phyloP scores from a whole-genome alignment of 129 eudicot genomes.

The Centrapalus pauciflorus region DNA sequence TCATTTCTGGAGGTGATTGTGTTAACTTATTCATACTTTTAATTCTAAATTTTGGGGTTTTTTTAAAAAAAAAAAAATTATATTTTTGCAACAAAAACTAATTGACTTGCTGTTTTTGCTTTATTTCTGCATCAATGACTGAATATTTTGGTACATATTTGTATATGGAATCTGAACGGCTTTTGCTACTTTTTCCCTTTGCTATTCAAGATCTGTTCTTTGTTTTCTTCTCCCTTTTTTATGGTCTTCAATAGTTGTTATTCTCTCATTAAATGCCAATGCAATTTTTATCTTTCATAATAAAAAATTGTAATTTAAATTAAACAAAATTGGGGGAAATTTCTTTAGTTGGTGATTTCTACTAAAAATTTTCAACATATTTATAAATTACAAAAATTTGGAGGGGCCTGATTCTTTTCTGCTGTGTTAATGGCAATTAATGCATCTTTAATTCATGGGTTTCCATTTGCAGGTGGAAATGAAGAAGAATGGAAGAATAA shows the following conservation, averaged over 20 bases:
- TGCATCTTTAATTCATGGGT: constrained; percentile 35
- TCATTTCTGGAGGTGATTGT: constrained; percentile 54
- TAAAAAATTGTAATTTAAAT: too few species aligned
- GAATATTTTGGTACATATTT: constrained; percentile 18
- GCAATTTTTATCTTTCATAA: too few species aligned
- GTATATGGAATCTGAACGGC: constrained; percentile 31
- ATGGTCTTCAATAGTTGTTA: constrained; percentile 16
- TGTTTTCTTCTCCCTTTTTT: constrained; percentile 36
- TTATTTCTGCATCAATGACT: constrained; percentile 41
- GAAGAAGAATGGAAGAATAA: constrained; percentile 85
- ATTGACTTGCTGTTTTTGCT: constrained; percentile 35
- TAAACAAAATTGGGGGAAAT: too few species aligned
- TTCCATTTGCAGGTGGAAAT: constrained; percentile 68
- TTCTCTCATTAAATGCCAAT: too few species aligned
- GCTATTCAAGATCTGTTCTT: constrained; percentile 42
- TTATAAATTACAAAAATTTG: too few species aligned
- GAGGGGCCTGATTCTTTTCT: too few species aligned
- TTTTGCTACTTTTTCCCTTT: constrained; percentile 26
- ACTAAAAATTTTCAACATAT: too few species aligned
- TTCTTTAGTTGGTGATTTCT: too few species aligned
- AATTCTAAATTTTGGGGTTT: constrained; percentile 11
- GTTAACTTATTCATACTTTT: constrained; percentile 23
- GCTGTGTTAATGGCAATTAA: constrained; percentile 25
- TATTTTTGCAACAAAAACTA: constrained; percentile 17
- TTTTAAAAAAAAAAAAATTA: too few species aligned